phyloP scores from a whole-genome alignment of 805 yeast species.

The Candida peoriensis region DNA sequence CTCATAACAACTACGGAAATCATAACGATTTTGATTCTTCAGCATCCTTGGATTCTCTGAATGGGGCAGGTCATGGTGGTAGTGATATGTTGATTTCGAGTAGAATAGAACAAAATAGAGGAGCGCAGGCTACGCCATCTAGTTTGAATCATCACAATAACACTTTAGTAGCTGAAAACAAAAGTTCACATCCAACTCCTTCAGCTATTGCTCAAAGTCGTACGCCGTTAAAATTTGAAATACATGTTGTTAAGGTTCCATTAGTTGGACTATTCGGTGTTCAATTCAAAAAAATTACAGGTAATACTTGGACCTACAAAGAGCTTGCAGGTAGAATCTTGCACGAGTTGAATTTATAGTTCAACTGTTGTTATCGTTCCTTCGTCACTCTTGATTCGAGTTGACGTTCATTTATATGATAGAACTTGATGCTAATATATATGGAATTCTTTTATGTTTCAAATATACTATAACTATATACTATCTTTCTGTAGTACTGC shows the following conservation, averaged over 20 bases:
- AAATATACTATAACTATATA: too few relatives aligned
- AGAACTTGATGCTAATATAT: too few relatives aligned
- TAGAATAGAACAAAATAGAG: constrained; percentile 44
- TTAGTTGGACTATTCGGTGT: constrained; percentile 87
- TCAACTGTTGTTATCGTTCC: neutral
- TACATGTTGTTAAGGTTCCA: constrained; percentile 88
- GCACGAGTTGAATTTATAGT: constrained; percentile 23
- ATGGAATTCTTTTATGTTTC: too few relatives aligned
- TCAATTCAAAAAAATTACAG: constrained; percentile 87
- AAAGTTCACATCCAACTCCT: constrained; percentile 2
- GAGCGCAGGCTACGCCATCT: constrained; percentile 5
- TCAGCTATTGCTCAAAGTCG: constrained; percentile 27
- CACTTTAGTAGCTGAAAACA: constrained; percentile 1
- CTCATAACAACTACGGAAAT: constrained; percentile 23
- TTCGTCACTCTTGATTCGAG: neutral
- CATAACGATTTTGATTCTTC: constrained; percentile 35
- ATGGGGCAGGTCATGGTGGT: constrained; percentile 39
- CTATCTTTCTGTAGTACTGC: too few relatives aligned
- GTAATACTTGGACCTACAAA: constrained; percentile 94
- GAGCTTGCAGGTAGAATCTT: constrained; percentile 83
- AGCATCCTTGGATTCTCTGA: constrained; percentile 59
- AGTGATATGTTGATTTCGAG: constrained; percentile 55
- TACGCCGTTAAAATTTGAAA: constrained; percentile 81
- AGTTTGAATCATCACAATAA: neutral
- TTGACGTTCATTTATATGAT: too few relatives aligned